These are phyloP conservation scores for Isabelozyma heimii DNA, from an alignment of 805 yeast species.

Conservation along the genomic window DNA sequence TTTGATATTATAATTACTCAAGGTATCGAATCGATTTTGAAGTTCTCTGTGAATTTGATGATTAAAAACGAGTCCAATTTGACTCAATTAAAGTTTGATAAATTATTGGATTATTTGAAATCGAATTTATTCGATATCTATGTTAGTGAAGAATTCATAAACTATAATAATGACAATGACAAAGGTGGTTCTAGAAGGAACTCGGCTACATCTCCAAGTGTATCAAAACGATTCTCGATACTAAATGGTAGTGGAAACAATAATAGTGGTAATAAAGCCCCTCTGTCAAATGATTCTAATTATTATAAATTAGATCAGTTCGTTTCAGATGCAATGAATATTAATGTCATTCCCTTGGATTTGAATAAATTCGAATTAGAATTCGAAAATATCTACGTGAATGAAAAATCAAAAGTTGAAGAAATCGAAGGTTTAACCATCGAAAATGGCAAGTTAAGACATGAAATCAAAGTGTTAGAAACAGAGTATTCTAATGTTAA, in stretches of 20 bases:
- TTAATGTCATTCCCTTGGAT: slow-evolving; percentile 70
- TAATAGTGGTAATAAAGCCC: slow-evolving; percentile 1
- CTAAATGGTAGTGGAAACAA: slow-evolving; percentile 10
- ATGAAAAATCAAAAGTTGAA: slow-evolving; percentile 62
- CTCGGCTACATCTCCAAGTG: slow-evolving; percentile 6
- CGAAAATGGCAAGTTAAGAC: slow-evolving; percentile 68
- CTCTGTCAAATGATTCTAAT: not conserved
- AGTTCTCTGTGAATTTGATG: slow-evolving; percentile 82
- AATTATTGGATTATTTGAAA: slow-evolving; percentile 72
- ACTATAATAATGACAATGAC: slow-evolving; percentile 6
- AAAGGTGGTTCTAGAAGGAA: not conserved
- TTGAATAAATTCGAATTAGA: slow-evolving; percentile 71
- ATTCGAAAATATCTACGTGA: slow-evolving; percentile 65
- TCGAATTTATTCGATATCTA: slow-evolving; percentile 75
- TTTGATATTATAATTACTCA: slow-evolving; percentile 87
- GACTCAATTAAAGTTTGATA: slow-evolving; percentile 67
- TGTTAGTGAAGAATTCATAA: slow-evolving; percentile 39
- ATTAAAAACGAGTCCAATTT: slow-evolving; percentile 60
- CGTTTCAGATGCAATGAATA: slow-evolving; percentile 73
- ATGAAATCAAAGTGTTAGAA: slow-evolving; percentile 72
- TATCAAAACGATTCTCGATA: slow-evolving; percentile 21
- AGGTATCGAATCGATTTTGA: slow-evolving; percentile 82
- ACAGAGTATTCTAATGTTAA: slow-evolving; percentile 65
- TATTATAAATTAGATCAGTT: slow-evolving; percentile 68
- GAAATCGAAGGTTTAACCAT: slow-evolving; percentile 59